A percentile compares a stretch with the other conserved stretches of the same genome.
These are phyloP conservation scores for Excoecaria agallocha DNA, from an alignment of 345 rosid species.

Conservation along the genomic window DNA sequence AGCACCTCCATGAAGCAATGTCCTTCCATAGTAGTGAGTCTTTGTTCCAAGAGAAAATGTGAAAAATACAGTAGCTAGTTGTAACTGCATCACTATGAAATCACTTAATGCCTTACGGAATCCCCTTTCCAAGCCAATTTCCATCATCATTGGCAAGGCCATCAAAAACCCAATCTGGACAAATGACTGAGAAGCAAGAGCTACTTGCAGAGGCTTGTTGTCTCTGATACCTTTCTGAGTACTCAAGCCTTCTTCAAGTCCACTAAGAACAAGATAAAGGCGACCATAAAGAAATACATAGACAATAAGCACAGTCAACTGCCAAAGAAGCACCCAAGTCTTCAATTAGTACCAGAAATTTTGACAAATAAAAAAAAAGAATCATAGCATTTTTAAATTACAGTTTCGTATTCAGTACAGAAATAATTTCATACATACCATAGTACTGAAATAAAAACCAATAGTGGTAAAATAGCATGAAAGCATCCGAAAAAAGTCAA, in stretches of 20 bases:
- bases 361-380: neutral
- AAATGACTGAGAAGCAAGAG: constrained; percentile 96
- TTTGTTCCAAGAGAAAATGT: constrained; percentile 98
- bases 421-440: constrained; percentile 42
- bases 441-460: constrained; percentile 94
- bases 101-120: constrained; percentile 92
- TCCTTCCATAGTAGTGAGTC: constrained; percentile 94
- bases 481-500: constrained; percentile 94
- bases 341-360: constrained; percentile 1
- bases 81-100: constrained; percentile 91
- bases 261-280: constrained; percentile 93
- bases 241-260: constrained; percentile 80
- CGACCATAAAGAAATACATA: constrained; percentile 98
- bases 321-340: constrained; percentile 29
- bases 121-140: constrained; percentile 94
- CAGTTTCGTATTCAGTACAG: neutral
- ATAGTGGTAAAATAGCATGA: constrained; percentile 96
- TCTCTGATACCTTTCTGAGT: constrained; percentile 70
- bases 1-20: constrained; percentile 95
- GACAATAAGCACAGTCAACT: constrained; percentile 93
- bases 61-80: constrained; percentile 92
- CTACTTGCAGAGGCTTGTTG: constrained; percentile 92
- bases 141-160: constrained; percentile 99
- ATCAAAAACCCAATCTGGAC: constrained; percentile 93
- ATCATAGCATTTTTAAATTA: neutral